These are phyloP conservation scores for Cubamyces sp. DNA, from an alignment of 768 basidiomycete genomes.

Conservation along the genomic window DNA sequence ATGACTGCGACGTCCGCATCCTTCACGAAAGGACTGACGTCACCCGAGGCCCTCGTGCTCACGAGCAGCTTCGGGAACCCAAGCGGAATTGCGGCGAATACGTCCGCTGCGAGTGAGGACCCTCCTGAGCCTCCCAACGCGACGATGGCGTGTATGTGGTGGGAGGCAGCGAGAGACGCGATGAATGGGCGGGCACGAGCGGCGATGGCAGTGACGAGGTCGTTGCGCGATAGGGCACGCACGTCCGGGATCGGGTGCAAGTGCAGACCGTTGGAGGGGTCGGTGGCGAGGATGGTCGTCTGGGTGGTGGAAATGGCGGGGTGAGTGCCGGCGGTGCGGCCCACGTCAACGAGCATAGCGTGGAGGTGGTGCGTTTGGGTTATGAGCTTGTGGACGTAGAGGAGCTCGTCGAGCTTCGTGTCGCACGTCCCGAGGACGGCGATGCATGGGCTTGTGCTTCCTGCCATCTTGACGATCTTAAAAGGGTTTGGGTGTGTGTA, in stretches of 20 bases:
- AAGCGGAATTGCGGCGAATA: slow-evolving; percentile 26
- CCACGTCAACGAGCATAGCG: slow-evolving; percentile 28
- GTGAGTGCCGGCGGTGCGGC: slow-evolving; percentile 18
- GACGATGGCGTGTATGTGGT: slow-evolving; percentile 20
- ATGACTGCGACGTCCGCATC: slow-evolving; percentile 26
- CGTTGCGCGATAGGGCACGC: slow-evolving; percentile 17
- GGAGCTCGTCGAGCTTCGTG: slow-evolving; percentile 29
- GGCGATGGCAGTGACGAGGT: slow-evolving; percentile 21
- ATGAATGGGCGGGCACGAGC: slow-evolving; percentile 15
- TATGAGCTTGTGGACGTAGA: slow-evolving; percentile 22
- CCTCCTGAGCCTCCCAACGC: slow-evolving; percentile 27
- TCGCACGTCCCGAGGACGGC: slow-evolving; percentile 30
- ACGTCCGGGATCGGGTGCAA: slow-evolving; percentile 16
- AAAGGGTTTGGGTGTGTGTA: too few species aligned
- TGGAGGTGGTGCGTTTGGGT: slow-evolving; percentile 9
- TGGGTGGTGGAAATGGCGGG: slow-evolving; percentile 24
- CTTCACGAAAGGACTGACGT: slow-evolving; percentile 23
- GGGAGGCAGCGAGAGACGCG: slow-evolving; percentile 9
- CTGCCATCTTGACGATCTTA: too few species aligned
- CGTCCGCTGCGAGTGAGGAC: slow-evolving; percentile 24
- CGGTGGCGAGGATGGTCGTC: slow-evolving; percentile 14
- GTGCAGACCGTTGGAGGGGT: background rate
- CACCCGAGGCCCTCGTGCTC: slow-evolving; percentile 29
- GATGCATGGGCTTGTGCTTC: slow-evolving; percentile 8
- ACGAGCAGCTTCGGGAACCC: slow-evolving; percentile 30